A percentile compares a stretch with the other conserved stretches of the same genome.
phyloP scores from a whole-genome alignment of 139 green algal genomes.

The Spirogloea muscicola region DNA sequence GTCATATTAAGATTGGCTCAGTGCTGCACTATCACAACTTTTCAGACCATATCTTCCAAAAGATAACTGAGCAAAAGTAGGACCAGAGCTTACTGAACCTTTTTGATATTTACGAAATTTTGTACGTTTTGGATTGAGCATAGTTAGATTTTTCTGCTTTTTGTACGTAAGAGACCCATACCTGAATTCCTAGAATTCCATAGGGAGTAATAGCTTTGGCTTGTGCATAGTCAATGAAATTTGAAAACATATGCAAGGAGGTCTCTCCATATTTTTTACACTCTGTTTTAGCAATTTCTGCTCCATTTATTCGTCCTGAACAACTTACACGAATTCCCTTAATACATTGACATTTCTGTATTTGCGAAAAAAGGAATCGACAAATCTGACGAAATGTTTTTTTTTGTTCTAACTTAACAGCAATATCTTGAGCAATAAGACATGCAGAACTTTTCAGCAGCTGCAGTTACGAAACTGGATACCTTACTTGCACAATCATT shows the following conservation, averaged over 20 bases:
- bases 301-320: slow-evolving; percentile 33
- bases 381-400: slow-evolving; percentile 29
- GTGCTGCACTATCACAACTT: too few relatives aligned
- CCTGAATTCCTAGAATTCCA: slow-evolving; percentile 34
- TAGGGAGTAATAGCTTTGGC: slow-evolving; percentile 16
- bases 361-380: slow-evolving; percentile 23
- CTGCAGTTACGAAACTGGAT: too few relatives aligned
- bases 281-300: slow-evolving; percentile 34
- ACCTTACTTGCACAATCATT: too few relatives aligned
- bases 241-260: slow-evolving; percentile 35
- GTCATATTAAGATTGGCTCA: too few relatives aligned
- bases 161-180: slow-evolving; percentile 36
- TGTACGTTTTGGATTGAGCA: slow-evolving; percentile 54
- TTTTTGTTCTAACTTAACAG: slow-evolving; percentile 31
- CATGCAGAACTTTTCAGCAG: too few relatives aligned
- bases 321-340: slow-evolving; percentile 26
- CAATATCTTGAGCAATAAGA: slow-evolving; percentile 32
- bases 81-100: slow-evolving; percentile 25
- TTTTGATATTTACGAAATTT: slow-evolving; percentile 62
- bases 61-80: slow-evolving; percentile 46
- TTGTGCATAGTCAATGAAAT: slow-evolving; percentile 38
- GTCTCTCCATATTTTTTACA: slow-evolving; percentile 42
- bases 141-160: slow-evolving; percentile 32
- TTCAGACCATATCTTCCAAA: slow-evolving; percentile 43
- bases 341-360: slow-evolving; percentile 13